phyloP scores from a whole-genome alignment of 768 basidiomycete species.

The Holtermannia corniformis region DNA sequence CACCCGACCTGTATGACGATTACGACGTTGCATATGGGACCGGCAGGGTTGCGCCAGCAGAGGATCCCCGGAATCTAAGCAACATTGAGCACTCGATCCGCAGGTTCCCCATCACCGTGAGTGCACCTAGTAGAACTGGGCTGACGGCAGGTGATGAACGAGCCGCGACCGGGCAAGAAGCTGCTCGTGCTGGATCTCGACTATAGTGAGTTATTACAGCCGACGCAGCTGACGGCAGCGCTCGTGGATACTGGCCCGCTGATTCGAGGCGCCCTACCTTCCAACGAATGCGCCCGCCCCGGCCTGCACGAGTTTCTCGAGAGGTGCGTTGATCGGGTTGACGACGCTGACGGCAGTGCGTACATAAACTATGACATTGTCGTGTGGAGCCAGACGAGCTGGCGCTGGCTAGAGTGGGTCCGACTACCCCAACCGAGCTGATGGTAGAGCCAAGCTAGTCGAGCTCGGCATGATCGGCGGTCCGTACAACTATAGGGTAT shows the following conservation, averaged over 20 bases:
- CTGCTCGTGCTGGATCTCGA: conserved; percentile 80
- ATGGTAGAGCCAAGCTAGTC: conserved; percentile 51
- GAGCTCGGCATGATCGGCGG: conserved; percentile 77
- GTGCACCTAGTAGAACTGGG: background rate
- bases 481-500: conserved; percentile 58
- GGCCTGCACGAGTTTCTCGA: conserved; percentile 75
- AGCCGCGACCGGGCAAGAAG: conserved; percentile 64
- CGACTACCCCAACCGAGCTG: background rate
- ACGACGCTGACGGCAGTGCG: conserved; percentile 34
- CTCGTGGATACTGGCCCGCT: conserved; percentile 78
- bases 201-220: conserved; percentile 53
- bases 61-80: conserved; percentile 70
- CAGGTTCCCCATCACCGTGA: conserved; percentile 44
- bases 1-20: conserved; percentile 48
- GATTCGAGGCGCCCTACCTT: conserved; percentile 68
- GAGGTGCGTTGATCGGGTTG: conserved; percentile 32
- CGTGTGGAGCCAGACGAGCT: conserved; percentile 72
- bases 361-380: conserved; percentile 82
- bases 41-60: conserved; percentile 51
- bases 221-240: conserved; percentile 44
- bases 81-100: conserved; percentile 66
- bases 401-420: conserved; percentile 72
- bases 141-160: conserved; percentile 58
- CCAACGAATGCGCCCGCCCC: conserved; percentile 72
- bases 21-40: conserved; percentile 68